Conservation (phyloP, 768 basidiomycete genomes). For the Boletellus sp. region DNA sequence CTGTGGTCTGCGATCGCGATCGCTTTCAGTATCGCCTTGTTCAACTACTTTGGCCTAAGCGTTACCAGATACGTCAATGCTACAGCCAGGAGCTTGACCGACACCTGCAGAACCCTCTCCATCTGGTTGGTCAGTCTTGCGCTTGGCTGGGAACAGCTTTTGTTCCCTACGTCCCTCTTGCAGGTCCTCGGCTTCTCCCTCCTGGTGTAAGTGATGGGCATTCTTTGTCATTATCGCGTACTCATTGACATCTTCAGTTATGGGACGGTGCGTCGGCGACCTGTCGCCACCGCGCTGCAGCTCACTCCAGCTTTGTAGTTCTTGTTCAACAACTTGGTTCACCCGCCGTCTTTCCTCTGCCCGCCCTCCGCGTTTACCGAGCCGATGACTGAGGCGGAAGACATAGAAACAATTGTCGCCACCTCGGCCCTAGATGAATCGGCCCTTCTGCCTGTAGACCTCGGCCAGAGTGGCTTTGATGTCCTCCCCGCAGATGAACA, state of each 20-base stretch:
- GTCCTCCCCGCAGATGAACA: conserved; percentile 57
- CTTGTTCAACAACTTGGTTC: conserved; percentile 84
- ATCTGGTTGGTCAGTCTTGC: conserved; percentile 93
- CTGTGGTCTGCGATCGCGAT: conserved; percentile 67
- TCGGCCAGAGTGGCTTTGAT: conserved; percentile 83
- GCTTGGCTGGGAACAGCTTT: conserved; percentile 85
- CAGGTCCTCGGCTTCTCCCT: conserved; percentile 84
- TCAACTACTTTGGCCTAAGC: conserved; percentile 89
- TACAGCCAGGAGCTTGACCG: conserved; percentile 86
- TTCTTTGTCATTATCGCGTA: not conserved
- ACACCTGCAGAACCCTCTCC: conserved; percentile 92
- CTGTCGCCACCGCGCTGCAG: conserved; percentile 3
- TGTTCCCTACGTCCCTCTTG: conserved; percentile 77
- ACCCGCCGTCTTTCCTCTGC: conserved; percentile 55
- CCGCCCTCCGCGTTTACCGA: conserved; percentile 35
- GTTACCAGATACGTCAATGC: conserved; percentile 93
- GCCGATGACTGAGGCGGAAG: conserved; percentile 47
- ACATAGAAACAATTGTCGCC: conserved; percentile 49
- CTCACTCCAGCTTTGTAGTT: conserved; percentile 46
- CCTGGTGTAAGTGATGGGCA: conserved; percentile 67
- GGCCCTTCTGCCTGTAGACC: conserved; percentile 73
- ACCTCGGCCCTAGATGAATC: conserved; percentile 64
- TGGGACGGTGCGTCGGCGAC: conserved; percentile 60
- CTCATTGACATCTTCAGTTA: conserved; percentile 48
- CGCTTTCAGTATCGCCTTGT: conserved; percentile 70